Evolutionary conservation across 345 rosid genomes (phyloP).

Genomic region (Bretschneidera sinensis): DNA sequence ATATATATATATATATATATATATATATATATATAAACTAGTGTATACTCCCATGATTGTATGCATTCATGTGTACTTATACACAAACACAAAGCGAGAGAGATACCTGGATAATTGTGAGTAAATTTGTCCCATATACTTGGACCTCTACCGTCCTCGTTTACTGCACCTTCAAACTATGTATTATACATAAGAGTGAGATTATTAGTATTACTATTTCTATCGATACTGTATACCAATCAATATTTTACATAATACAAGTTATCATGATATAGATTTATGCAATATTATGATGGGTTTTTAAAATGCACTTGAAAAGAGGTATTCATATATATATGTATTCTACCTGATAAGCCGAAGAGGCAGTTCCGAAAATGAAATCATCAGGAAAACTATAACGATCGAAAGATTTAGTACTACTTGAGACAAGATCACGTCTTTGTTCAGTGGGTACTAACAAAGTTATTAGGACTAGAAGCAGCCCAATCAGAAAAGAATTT

Average conservation of each 20-base stretch:
- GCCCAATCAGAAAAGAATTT: too few species aligned
- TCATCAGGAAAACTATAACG: slow-evolving; percentile 52
- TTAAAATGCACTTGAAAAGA: neutral
- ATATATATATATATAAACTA: too few species aligned
- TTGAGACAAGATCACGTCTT: too few species aligned
- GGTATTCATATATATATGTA: neutral
- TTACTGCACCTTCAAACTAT: slow-evolving; percentile 37
- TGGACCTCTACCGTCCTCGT: slow-evolving; percentile 27
- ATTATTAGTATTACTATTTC: too few species aligned
- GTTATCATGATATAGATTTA: too few species aligned
- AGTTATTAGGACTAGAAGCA: too few species aligned
- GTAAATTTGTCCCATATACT: slow-evolving; percentile 33
- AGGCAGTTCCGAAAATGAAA: slow-evolving; percentile 68
- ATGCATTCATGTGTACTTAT: too few species aligned
- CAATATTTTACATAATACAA: too few species aligned
- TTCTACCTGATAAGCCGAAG: slow-evolving; percentile 70
- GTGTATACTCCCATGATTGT: neutral
- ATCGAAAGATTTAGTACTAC: too few species aligned
- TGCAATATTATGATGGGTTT: neutral
- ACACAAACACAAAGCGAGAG: neutral
- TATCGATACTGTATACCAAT: neutral
- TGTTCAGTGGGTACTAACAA: too few species aligned
- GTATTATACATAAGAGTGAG: neutral
- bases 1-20: too few species aligned
- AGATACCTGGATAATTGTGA: slow-evolving; percentile 28